phyloP scores from a whole-genome alignment of 257 asterid species.

The Paraleonurus japonicus region DNA sequence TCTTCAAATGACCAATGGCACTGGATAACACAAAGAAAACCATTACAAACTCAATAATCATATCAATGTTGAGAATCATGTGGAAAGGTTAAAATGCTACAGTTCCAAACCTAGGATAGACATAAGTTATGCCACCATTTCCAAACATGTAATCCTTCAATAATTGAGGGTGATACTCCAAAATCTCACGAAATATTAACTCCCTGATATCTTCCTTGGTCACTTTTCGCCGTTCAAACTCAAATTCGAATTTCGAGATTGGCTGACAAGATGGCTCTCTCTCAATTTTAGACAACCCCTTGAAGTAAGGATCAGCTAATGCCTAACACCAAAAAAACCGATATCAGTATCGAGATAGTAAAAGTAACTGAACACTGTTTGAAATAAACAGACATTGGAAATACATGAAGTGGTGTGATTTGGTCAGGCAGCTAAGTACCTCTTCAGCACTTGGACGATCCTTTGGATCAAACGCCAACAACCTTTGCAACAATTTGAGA shows the following conservation, averaged over 20 bases:
- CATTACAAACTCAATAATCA: conserved; percentile 2
- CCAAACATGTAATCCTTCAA: conserved; percentile 82
- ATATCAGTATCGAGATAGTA: not conserved
- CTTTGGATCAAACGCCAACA: conserved; percentile 87
- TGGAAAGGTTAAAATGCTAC: not conserved
- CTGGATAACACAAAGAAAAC: conserved; percentile 38
- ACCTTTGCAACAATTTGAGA: conserved; percentile 61
- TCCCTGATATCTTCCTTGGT: conserved; percentile 89
- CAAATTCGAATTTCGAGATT: conserved; percentile 91
- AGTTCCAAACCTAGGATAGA: conserved; percentile 74
- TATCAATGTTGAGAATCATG: conserved; percentile 13
- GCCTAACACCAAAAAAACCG: conserved; percentile 51
- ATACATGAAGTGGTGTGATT: not conserved
- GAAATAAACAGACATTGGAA: not conserved
- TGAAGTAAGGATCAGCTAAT: conserved; percentile 86
- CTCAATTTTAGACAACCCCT: conserved; percentile 82
- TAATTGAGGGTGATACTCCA: conserved; percentile 91
- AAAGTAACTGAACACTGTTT: not conserved
- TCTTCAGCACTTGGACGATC: conserved; percentile 93
- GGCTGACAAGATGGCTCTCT: conserved; percentile 92
- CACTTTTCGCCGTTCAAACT: conserved; percentile 76
- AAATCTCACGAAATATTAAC: conserved; percentile 73
- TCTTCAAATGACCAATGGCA: conserved; percentile 79
- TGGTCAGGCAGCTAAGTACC: conserved; percentile 39
- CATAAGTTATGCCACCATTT: conserved; percentile 65